phyloP scores from a whole-genome alignment of 2,329 filamentous ascomycete species.

The Calonectria leucothoes region DNA sequence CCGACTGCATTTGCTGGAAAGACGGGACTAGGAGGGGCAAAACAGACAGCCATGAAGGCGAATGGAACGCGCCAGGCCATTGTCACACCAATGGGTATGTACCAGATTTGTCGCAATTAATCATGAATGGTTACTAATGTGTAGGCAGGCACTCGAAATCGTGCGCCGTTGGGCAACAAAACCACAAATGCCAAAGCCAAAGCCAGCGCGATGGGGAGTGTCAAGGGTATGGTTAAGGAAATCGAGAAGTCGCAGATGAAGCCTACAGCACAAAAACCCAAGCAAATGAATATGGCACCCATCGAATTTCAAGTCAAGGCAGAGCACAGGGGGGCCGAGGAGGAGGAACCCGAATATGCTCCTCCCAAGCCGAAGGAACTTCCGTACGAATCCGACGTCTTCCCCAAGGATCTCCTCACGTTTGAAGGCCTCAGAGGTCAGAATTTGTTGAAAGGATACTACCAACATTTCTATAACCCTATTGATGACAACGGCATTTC shows the following conservation, averaged over 20 bases:
- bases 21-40: slow-evolving; percentile 59
- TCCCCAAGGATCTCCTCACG: slow-evolving; percentile 67
- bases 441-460: slow-evolving; percentile 72
- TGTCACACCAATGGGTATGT: slow-evolving; percentile 83
- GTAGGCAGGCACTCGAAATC: slow-evolving; percentile 60
- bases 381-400: slow-evolving; percentile 77
- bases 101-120: not conserved
- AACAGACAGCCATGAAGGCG: slow-evolving; percentile 67
- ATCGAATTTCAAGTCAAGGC: slow-evolving; percentile 74
- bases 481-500: slow-evolving; percentile 76
- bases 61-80: slow-evolving; percentile 65
- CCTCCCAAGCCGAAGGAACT: slow-evolving; percentile 77
- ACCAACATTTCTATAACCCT: slow-evolving; percentile 69
- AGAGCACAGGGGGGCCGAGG: slow-evolving; percentile 57
- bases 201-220: slow-evolving; percentile 73
- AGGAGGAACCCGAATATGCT: slow-evolving; percentile 88
- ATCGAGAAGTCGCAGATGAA: slow-evolving; percentile 72
- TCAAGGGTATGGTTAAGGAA: slow-evolving; percentile 68
- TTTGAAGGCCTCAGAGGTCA: slow-evolving; percentile 68
- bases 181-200: slow-evolving; percentile 93
- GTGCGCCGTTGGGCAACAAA: slow-evolving; percentile 91
- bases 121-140: slow-evolving; percentile 20
- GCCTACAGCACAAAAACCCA: slow-evolving; percentile 70
- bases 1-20: slow-evolving; percentile 52
- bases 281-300: slow-evolving; percentile 62